These are phyloP conservation scores for Tuber indicum DNA, from an alignment of 495 filamentous ascomycete genomes.

Conservation along the genomic window DNA sequence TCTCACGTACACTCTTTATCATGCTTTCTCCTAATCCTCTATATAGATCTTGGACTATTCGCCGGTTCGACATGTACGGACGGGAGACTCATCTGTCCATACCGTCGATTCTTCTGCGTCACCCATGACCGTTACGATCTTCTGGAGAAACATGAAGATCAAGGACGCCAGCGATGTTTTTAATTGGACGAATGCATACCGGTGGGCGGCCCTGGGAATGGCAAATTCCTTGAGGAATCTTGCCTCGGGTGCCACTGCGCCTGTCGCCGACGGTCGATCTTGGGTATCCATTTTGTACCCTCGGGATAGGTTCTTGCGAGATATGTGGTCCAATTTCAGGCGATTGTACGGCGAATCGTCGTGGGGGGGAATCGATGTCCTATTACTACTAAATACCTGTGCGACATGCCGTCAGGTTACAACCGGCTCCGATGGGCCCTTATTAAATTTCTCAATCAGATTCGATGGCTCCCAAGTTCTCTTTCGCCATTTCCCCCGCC, in stretches of 20 bases:
- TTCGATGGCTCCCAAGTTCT: background rate
- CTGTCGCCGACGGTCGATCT: slow-evolving; percentile 10
- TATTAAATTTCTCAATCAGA: too few species aligned
- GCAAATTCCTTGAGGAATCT: slow-evolving; percentile 8
- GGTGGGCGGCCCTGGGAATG: slow-evolving; percentile 15
- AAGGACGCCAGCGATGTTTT: too few species aligned
- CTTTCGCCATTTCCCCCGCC: slow-evolving; percentile 22
- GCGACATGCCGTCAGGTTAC: slow-evolving; percentile 16
- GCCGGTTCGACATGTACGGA: slow-evolving; percentile 3
- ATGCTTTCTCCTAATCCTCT: background rate
- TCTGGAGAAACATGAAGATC: too few species aligned
- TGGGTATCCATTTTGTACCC: background rate
- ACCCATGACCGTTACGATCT: too few species aligned
- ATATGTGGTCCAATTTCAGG: background rate
- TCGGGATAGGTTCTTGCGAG: background rate
- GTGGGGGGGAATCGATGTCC: background rate
- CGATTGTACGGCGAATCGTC: background rate
- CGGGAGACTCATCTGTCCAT: slow-evolving; percentile 8
- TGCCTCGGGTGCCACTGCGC: background rate
- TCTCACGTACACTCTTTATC: background rate
- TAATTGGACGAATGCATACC: too few species aligned
- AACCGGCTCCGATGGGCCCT: too few species aligned
- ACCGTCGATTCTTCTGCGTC: too few species aligned
- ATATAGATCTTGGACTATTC: slow-evolving; percentile 19
- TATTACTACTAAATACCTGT: slow-evolving; percentile 20